Percentiles rank a stretch among this genome's conserved stretches.
Evolutionary conservation across 371 early-diverging fungal genomes (phyloP).

Genomic region (Haplosporangium sp.): DNA sequence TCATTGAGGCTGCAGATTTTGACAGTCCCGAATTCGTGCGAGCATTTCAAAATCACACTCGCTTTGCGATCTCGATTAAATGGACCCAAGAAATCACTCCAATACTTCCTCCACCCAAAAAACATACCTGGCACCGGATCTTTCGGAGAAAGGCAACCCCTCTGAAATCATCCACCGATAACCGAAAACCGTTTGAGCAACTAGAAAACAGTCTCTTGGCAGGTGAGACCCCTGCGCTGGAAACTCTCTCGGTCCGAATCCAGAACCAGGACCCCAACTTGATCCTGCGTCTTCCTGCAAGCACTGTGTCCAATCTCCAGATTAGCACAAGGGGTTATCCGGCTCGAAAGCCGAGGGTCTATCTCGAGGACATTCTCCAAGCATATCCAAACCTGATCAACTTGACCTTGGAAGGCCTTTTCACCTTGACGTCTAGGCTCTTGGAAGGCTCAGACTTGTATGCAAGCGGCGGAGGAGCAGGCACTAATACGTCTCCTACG

Average conservation of each 20-base stretch:
- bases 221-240: conserved; percentile 20
- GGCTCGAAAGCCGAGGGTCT: conserved; percentile 25
- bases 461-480: not conserved
- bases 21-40: conserved; percentile 26
- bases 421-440: conserved; percentile 18
- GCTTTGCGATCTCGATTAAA: conserved; percentile 32
- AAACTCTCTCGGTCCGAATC: conserved; percentile 27
- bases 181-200: conserved; percentile 27
- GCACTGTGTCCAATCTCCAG: conserved; percentile 25
- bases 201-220: conserved; percentile 21
- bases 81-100: conserved; percentile 35
- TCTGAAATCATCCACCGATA: not conserved
- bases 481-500: not conserved
- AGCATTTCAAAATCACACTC: conserved; percentile 25
- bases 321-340: conserved; percentile 45
- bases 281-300: conserved; percentile 17
- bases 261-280: conserved; percentile 40
- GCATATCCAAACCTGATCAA: conserved; percentile 35
- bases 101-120: conserved; percentile 7
- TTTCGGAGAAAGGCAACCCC: conserved; percentile 11
- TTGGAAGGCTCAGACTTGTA: not conserved
- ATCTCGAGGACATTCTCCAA: conserved; percentile 38
- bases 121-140: conserved; percentile 25
- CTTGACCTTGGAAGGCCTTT: conserved; percentile 39
- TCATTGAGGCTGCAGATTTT: conserved; percentile 24